phyloP scores from a whole-genome alignment of 2,329 filamentous ascomycete genomes.

The Colletotrichum lini region DNA sequence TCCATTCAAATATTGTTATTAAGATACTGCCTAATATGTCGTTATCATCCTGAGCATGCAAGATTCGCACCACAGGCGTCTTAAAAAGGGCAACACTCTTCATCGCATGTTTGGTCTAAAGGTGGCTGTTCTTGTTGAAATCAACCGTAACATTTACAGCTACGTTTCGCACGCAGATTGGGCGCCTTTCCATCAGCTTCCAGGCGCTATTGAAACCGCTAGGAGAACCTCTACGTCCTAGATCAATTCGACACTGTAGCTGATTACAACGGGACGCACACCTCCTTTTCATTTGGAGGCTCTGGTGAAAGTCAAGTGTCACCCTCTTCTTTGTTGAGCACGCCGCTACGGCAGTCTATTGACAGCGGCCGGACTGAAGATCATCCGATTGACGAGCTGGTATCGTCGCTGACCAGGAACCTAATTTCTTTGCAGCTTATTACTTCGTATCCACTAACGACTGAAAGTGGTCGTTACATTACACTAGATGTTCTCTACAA shows the following conservation, averaged over 20 bases:
- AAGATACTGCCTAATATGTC: no score
- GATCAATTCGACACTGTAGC: constrained; percentile 3
- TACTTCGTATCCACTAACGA: neutral
- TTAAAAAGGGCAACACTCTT: no score
- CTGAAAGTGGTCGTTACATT: no score
- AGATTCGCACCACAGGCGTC: no score
- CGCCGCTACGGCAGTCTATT: neutral
- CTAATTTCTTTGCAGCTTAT: neutral
- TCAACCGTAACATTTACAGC: no score
- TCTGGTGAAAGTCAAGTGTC: neutral
- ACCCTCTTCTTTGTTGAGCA: neutral
- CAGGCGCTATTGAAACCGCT: neutral
- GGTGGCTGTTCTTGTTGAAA: no score
- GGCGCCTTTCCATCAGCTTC: neutral
- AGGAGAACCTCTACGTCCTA: constrained; percentile 1
- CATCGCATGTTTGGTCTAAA: no score
- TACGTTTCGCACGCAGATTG: neutral
- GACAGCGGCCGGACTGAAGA: neutral
- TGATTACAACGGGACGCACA: neutral
- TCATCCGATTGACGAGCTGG: neutral
- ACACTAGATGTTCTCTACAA: no score
- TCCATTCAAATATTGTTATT: no score
- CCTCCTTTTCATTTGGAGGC: neutral
- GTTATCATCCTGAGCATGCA: no score
- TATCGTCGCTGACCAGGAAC: neutral